Conservation (phyloP, 306 rosid species). For the Fragaria ananassa region DNA sequence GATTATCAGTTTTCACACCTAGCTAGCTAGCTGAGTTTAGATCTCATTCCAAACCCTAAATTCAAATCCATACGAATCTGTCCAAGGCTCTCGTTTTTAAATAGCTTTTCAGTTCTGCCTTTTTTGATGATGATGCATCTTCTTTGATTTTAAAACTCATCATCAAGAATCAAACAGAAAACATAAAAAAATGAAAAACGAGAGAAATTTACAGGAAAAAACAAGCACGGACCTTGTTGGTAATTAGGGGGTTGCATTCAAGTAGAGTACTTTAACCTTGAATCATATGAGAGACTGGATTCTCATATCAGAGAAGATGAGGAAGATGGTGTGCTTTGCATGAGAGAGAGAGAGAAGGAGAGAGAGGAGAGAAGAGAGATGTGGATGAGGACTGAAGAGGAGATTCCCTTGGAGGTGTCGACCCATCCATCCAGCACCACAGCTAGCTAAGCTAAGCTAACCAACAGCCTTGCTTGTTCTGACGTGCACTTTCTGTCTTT, state of each 20-base stretch:
- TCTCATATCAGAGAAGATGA: background rate
- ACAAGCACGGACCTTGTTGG: slow-evolving; percentile 6
- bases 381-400: slow-evolving; percentile 53
- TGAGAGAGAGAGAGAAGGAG: slow-evolving; percentile 23
- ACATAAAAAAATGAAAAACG: background rate
- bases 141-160: background rate
- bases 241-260: slow-evolving; percentile 2
- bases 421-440: slow-evolving; percentile 62
- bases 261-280: background rate
- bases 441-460: slow-evolving; percentile 32
- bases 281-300: background rate
- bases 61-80: slow-evolving; percentile 1
- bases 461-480: slow-evolving; percentile 60
- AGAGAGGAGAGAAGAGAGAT: slow-evolving; percentile 28
- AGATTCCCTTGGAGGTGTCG: slow-evolving; percentile 48
- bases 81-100: background rate
- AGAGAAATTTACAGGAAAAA: background rate
- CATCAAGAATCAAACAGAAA: background rate
- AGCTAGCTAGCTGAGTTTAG: slow-evolving; percentile 23
- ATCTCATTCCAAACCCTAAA: slow-evolving; percentile 41
- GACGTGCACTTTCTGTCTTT: slow-evolving; percentile 84
- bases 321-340: slow-evolving; percentile 2
- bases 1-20: slow-evolving; percentile 19
- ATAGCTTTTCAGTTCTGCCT: background rate
- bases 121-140: slow-evolving; percentile 1